Percentiles rank a stretch among this genome's conserved stretches.
Evolutionary conservation across 768 basidiomycete species (phyloP).

Genomic region (Suillus lakei): DNA sequence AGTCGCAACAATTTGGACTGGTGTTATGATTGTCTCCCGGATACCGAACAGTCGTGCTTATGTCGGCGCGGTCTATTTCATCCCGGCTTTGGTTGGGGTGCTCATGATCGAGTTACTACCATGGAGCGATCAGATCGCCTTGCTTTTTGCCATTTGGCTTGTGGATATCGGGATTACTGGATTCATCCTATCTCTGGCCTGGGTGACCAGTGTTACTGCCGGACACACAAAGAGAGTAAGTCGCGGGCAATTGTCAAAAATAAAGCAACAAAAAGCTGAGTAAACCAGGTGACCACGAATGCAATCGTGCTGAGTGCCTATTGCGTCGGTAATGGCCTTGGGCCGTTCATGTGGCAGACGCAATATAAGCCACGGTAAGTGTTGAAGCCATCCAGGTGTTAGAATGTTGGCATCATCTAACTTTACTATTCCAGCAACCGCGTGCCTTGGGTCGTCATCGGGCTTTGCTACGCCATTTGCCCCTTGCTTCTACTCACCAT

Average conservation of each 20-base stretch:
- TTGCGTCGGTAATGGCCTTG: slow-evolving; percentile 65
- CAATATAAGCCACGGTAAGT: slow-evolving; percentile 67
- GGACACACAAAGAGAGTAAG: slow-evolving; percentile 78
- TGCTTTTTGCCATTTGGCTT: slow-evolving; percentile 51
- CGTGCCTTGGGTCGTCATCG: slow-evolving; percentile 80
- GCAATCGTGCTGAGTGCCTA: slow-evolving; percentile 78
- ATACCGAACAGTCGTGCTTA: slow-evolving; percentile 66
- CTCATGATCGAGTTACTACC: slow-evolving; percentile 68
- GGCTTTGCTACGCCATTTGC: slow-evolving; percentile 61
- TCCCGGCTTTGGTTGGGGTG: slow-evolving; percentile 69
- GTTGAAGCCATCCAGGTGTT: neutral
- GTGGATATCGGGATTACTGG: slow-evolving; percentile 57
- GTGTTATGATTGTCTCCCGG: slow-evolving; percentile 60
- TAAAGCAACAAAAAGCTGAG: neutral
- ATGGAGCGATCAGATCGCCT: slow-evolving; percentile 66
- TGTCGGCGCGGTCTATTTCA: slow-evolving; percentile 59
- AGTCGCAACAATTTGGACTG: slow-evolving; percentile 72
- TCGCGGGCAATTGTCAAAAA: neutral
- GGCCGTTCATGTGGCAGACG: slow-evolving; percentile 81
- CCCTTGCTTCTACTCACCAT: slow-evolving; percentile 54
- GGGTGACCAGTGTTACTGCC: slow-evolving; percentile 68
- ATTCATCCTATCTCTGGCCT: slow-evolving; percentile 64
- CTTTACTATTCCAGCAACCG: slow-evolving; percentile 53
- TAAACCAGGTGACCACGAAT: slow-evolving; percentile 44
- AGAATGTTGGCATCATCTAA: neutral